These are phyloP conservation scores for Spatholobus suberectus DNA, from an alignment of 306 rosid genomes.

Conservation along the genomic window DNA sequence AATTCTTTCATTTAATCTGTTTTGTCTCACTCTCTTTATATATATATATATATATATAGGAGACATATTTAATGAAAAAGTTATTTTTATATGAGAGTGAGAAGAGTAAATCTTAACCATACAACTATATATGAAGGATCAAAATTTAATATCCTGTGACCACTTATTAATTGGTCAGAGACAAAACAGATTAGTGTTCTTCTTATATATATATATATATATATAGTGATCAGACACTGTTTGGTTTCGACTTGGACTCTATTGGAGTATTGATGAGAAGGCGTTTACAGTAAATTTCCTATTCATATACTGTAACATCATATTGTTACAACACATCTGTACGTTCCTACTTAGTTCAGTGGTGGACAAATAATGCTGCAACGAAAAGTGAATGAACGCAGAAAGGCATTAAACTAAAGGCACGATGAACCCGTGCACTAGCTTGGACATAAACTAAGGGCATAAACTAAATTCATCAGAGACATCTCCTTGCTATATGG, in stretches of 20 bases:
- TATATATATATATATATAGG: too few species aligned
- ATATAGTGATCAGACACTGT: too few species aligned
- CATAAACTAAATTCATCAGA: neutral
- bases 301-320: neutral
- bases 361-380: slow-evolving; percentile 5
- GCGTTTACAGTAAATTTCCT: neutral
- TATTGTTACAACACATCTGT: neutral
- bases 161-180: too few species aligned
- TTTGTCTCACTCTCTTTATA: too few species aligned
- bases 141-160: too few species aligned
- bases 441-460: neutral
- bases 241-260: neutral
- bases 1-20: too few species aligned
- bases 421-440: slow-evolving; percentile 5
- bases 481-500: neutral
- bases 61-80: too few species aligned
- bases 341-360: neutral
- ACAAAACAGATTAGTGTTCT: too few species aligned
- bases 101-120: too few species aligned
- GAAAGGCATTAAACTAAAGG: neutral
- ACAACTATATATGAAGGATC: too few species aligned
- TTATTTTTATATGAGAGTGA: too few species aligned
- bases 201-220: too few species aligned
- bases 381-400: slow-evolving; percentile 10
- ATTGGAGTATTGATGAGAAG: neutral